Evolutionary conservation across 108 stramenopile species (phyloP).

Genomic region (Skeletonema costatum): DNA sequence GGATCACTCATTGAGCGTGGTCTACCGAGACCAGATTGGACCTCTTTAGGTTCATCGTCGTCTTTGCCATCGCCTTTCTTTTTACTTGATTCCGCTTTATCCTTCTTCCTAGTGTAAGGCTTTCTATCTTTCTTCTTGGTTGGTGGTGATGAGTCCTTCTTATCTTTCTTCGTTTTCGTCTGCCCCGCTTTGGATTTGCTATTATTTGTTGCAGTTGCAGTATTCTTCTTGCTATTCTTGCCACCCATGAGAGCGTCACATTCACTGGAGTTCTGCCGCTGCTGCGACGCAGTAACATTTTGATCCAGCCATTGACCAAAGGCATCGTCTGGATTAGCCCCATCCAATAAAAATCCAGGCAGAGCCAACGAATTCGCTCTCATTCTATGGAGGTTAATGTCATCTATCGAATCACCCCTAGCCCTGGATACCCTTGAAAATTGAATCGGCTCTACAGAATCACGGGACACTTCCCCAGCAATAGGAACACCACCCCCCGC

Average conservation of each 20-base stretch:
- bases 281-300: conserved; percentile 1
- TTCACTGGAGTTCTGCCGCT: conserved; percentile 17
- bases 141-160: conserved; percentile 42
- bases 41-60: conserved; percentile 51
- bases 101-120: conserved; percentile 39
- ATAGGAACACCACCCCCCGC: conserved; percentile 44
- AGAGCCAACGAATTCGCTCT: conserved; percentile 82
- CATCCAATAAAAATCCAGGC: conserved; percentile 45
- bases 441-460: conserved; percentile 11
- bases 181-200: conserved; percentile 44
- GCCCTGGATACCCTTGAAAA: conserved; percentile 1
- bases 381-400: conserved; percentile 52
- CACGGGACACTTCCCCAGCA: neutral
- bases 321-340: conserved; percentile 31
- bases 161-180: conserved; percentile 53
- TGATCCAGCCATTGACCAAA: conserved; percentile 80
- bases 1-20: conserved; percentile 88
- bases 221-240: neutral
- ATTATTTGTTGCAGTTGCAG: conserved; percentile 7
- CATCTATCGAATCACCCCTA: conserved; percentile 27
- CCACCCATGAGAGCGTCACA: conserved; percentile 13
- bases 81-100: conserved; percentile 47
- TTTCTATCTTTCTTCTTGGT: conserved; percentile 25
- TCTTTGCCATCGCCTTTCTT: conserved; percentile 41
- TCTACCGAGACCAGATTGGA: conserved; percentile 72